phyloP scores from a whole-genome alignment of 176 grass and related monocot genomes.

The Phyllostachys edulis region DNA sequence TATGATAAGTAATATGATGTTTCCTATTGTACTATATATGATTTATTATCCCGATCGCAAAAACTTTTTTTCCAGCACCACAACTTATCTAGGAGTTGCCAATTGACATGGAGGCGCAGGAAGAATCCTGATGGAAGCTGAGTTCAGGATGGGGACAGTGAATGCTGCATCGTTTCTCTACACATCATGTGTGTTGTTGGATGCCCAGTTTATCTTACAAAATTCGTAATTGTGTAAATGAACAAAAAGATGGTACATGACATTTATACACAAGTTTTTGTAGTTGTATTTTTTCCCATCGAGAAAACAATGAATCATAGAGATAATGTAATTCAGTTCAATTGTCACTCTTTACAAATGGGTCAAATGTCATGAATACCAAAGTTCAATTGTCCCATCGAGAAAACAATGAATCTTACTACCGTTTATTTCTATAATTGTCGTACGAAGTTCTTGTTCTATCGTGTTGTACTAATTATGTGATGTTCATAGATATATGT shows the following conservation, averaged over 20 bases:
- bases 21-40: not conserved
- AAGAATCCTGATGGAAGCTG: constrained; percentile 42
- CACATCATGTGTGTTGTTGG: not conserved
- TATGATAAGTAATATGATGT: not conserved
- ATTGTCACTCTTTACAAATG: not conserved
- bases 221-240: constrained; percentile 21
- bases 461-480: no score
- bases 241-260: not conserved
- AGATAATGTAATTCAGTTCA: not conserved
- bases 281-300: not conserved
- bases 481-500: no score
- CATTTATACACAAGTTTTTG: not conserved
- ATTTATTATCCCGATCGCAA: not conserved
- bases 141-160: constrained; percentile 9
- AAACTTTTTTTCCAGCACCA: constrained; percentile 6
- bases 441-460: no score
- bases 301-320: not conserved
- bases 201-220: not conserved
- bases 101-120: constrained; percentile 55
- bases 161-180: not conserved
- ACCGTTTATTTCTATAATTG: no score
- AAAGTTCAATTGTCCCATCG: no score
- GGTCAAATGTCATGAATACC: not conserved
- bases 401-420: no score
- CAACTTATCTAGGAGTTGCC: constrained; percentile 21